Evolutionary conservation across 2,329 filamentous ascomycete genomes (phyloP).

Genomic region (Botrytis paeoniae): DNA sequence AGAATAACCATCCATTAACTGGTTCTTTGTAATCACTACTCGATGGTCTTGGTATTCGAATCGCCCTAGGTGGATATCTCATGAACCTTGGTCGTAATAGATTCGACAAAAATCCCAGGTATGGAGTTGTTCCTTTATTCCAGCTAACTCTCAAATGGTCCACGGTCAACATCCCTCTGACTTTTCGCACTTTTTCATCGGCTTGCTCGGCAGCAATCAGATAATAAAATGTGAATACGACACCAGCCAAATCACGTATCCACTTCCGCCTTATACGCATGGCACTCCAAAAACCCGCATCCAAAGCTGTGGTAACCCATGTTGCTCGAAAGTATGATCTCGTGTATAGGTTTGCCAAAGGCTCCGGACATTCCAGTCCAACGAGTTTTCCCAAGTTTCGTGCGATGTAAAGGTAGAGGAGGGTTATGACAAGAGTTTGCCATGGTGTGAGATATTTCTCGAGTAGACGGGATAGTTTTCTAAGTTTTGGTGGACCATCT

Average conservation of each 20-base stretch:
- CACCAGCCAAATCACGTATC: constrained; percentile 75
- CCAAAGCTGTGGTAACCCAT: constrained; percentile 91
- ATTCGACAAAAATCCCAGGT: constrained; percentile 68
- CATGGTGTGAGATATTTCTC: constrained; percentile 75
- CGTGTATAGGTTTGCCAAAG: constrained; percentile 90
- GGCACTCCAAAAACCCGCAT: constrained; percentile 97
- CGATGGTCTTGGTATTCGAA: constrained; percentile 77
- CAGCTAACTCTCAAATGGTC: constrained; percentile 90
- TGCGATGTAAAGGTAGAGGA: constrained; percentile 86
- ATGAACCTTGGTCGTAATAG: constrained; percentile 77
- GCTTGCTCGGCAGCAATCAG: constrained; percentile 89
- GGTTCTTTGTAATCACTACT: constrained; percentile 81
- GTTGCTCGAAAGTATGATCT: constrained; percentile 92
- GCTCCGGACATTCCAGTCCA: constrained; percentile 87
- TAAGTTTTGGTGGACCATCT: constrained; percentile 79
- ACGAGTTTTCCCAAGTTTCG: constrained; percentile 93
- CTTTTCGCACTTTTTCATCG: constrained; percentile 93
- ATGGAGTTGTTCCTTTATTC: constrained; percentile 92
- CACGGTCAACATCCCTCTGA: constrained; percentile 80
- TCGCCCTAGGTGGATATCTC: constrained; percentile 74
- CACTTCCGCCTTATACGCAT: constrained; percentile 85
- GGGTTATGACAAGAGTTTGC: constrained; percentile 83
- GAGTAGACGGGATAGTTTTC: constrained; percentile 67
- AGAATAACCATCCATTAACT: constrained; percentile 87
- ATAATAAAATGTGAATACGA: constrained; percentile 87